Evolutionary conservation across 441 rosid genomes (phyloP).

Genomic region (Gossypium schwendimanii): DNA sequence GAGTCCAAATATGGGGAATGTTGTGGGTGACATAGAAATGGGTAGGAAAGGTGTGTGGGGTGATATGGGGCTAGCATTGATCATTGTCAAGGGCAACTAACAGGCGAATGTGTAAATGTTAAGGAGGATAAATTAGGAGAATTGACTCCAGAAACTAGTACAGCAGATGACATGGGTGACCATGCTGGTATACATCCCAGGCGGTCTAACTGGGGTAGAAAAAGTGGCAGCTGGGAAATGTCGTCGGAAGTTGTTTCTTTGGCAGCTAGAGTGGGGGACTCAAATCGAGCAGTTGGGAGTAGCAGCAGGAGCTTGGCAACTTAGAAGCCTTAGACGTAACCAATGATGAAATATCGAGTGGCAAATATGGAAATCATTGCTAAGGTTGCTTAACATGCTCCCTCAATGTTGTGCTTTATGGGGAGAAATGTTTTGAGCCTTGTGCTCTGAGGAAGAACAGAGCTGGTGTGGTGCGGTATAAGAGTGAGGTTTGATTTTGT

Average conservation of each 20-base stretch:
- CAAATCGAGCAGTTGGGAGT: constrained; percentile 50
- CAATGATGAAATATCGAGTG: constrained; percentile 1
- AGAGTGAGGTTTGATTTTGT: constrained; percentile 35
- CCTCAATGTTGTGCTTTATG: constrained; percentile 10
- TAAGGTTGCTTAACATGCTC: constrained; percentile 13
- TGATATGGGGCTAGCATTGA: constrained; percentile 53
- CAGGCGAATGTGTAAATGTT: constrained; percentile 48
- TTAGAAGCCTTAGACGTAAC: constrained; percentile 40
- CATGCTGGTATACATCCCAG: constrained; percentile 58
- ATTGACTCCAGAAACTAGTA: constrained; percentile 52
- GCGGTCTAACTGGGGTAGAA: constrained; percentile 91
- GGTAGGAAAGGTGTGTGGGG: constrained; percentile 78
- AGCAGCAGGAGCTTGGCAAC: constrained; percentile 51
- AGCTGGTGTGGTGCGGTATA: constrained; percentile 17
- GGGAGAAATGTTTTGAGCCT: constrained; percentile 24
- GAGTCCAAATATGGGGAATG: constrained; percentile 83
- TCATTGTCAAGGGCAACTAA: constrained; percentile 47
- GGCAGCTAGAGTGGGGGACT: constrained; percentile 79
- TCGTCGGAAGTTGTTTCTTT: constrained; percentile 82
- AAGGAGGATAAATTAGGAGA: constrained; percentile 71
- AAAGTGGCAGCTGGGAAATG: constrained; percentile 97
- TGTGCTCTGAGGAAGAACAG: constrained; percentile 13
- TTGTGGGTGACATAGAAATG: constrained; percentile 72
- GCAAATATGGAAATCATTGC: constrained; percentile 10
- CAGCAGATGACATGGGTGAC: constrained; percentile 55